phyloP scores from a whole-genome alignment of 495 filamentous ascomycete species.

The Parachaetomium inaequale region DNA sequence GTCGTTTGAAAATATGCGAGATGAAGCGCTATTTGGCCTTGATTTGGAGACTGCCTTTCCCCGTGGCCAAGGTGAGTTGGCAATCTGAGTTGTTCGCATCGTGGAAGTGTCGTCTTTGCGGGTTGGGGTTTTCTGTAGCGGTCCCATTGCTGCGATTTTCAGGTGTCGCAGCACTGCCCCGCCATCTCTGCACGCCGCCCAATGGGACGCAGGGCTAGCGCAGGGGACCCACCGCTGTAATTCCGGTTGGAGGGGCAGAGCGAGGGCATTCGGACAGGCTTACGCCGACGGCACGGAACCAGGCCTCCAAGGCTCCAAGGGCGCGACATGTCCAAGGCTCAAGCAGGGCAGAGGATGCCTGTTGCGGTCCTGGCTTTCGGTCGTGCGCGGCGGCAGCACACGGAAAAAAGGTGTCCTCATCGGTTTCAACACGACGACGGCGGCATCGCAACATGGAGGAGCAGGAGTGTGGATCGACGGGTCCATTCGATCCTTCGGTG shows the following conservation, averaged over 20 bases:
- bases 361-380: not conserved
- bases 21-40: not conserved
- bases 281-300: slow-evolving; percentile 17
- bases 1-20: not conserved
- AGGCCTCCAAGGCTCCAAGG: slow-evolving; percentile 23
- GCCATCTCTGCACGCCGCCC: not conserved
- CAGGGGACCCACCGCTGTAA: not conserved
- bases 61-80: not conserved
- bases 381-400: not conserved
- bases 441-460: too few relatives aligned
- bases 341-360: not conserved
- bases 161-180: slow-evolving; percentile 14
- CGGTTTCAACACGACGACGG: not conserved
- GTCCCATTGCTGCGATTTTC: not conserved
- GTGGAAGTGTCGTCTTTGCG: too few relatives aligned
- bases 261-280: slow-evolving; percentile 15
- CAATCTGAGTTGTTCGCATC: not conserved
- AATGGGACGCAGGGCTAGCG: not conserved
- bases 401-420: slow-evolving; percentile 7
- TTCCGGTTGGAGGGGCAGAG: slow-evolving; percentile 5
- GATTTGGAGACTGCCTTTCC: not conserved
- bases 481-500: not conserved
- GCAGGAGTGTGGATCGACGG: not conserved
- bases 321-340: slow-evolving; percentile 13
- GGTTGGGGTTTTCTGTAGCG: not conserved